Evolutionary conservation across 2,329 filamentous ascomycete genomes (phyloP).

Genomic region (Mycocentrospora acerina): DNA sequence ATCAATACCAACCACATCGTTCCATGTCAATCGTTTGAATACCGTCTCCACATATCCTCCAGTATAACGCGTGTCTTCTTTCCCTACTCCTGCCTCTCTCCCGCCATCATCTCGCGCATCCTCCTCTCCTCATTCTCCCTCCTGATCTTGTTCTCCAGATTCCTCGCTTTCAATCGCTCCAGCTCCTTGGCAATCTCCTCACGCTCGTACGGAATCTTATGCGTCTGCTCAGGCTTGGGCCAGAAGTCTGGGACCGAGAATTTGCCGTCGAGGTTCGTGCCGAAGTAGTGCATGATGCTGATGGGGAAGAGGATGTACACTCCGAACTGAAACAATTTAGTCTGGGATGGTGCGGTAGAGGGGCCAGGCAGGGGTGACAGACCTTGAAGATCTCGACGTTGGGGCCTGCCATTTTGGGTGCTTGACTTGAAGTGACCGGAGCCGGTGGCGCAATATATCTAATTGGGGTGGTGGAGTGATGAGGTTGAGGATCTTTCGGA

Average conservation of each 20-base stretch:
- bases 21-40: no score
- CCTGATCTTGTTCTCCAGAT: slow-evolving; percentile 50
- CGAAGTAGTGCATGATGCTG: slow-evolving; percentile 99
- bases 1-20: no score
- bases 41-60: no score
- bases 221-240: slow-evolving; percentile 78
- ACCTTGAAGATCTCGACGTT: slow-evolving; percentile 97
- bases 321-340: slow-evolving; percentile 89
- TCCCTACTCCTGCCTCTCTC: background rate
- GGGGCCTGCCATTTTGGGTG: slow-evolving; percentile 68
- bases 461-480: slow-evolving; percentile 12
- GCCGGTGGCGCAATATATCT: no score
- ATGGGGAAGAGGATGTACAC: slow-evolving; percentile 99
- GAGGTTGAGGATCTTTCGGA: slow-evolving; percentile 19
- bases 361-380: slow-evolving; percentile 24
- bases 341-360: slow-evolving; percentile 7
- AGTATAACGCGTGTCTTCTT: no score
- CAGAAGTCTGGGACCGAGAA: slow-evolving; percentile 92
- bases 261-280: slow-evolving; percentile 85
- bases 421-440: slow-evolving; percentile 3
- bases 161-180: slow-evolving; percentile 63
- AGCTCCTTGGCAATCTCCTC: slow-evolving; percentile 85
- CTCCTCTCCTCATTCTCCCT: slow-evolving; percentile 46
- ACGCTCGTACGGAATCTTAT: slow-evolving; percentile 72
- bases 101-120: slow-evolving; percentile 17